phyloP scores from a whole-genome alignment of 495 filamentous ascomycete species.

The Ascobolus immersus region DNA sequence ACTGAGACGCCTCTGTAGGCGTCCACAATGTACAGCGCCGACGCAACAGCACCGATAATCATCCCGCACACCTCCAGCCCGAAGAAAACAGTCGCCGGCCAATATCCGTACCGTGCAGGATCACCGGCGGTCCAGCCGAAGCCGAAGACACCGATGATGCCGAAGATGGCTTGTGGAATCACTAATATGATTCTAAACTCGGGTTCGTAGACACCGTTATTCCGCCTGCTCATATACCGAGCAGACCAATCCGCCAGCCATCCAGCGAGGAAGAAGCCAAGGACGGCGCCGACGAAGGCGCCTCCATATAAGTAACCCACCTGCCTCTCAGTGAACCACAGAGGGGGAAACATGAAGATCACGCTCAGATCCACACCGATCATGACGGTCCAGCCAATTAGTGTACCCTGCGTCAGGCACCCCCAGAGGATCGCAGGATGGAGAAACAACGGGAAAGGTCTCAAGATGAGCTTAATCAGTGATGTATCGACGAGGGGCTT shows the following conservation, averaged over 20 bases:
- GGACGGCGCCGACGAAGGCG: conserved; percentile 56
- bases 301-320: conserved; percentile 76
- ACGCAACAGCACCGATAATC: conserved; percentile 70
- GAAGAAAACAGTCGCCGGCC: conserved; percentile 55
- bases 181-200: conserved; percentile 71
- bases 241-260: conserved; percentile 47
- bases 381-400: conserved; percentile 89
- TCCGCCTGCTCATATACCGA: conserved; percentile 39
- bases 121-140: conserved; percentile 44
- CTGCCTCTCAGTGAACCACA: conserved; percentile 57
- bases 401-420: conserved; percentile 64
- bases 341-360: conserved; percentile 33
- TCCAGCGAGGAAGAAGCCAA: conserved; percentile 56
- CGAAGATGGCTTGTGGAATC: conserved; percentile 51
- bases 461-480: conserved; percentile 42
- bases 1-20: conserved; percentile 71
- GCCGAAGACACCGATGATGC: conserved; percentile 56
- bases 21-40: conserved; percentile 78
- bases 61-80: conserved; percentile 55
- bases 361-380: conserved; percentile 69
- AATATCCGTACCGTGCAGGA: conserved; percentile 39
- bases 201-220: conserved; percentile 66
- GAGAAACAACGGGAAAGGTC: conserved; percentile 36
- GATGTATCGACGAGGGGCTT: conserved; percentile 43
- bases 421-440: conserved; percentile 81